Evolutionary conservation across 495 filamentous ascomycete species (phyloP), one percentile per base, ranked within the genome.

Genomic region (Podospora pseudoanserina): DNA sequence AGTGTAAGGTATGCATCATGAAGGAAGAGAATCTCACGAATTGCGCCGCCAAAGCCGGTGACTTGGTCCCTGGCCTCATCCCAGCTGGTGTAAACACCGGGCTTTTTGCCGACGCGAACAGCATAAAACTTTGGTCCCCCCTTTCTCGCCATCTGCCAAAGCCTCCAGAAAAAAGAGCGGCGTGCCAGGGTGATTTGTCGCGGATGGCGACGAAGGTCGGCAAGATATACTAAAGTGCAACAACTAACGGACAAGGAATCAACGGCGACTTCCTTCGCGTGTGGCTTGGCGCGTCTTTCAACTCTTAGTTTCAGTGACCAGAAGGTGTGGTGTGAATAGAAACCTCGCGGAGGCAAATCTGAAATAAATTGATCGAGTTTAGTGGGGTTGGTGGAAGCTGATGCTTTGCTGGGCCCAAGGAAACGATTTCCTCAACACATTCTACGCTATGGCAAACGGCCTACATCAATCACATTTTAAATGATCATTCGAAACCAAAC

Each of bases 51-150:
- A 77, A 88, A 97, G n/a, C 94, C 94, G 6, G 85, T 89, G 57
- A 92, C 90, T 75, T 97, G 92, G 59, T 84, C 83, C 74, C 94
- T 80, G 74, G 92, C 97, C 63, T 95, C 90, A 19, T 79, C 77
- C 91, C 92, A 99, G 62, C 80, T 88, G 73, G 87, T 85, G 78
- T 97, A 99, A 18, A 99, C 88, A 5, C 93, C 95, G 0, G 95
- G 93, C 27, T 81, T 86, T 66, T 86, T 84, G 9, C 95, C 95
- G 23, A 81, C 83, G 54, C 89, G 88, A 28, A 99, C 95, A 15
- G 91, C 92, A 77, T 98, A 99, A 79, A 89, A 49, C 39, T 49
- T 49, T 13, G 39, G 9, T 16, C 39, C 39, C 9, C 13, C 39
- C 9, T 49, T 49, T 49, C 39, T 5, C 2, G 39, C 39, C 39